Base-by-base conservation (phyloP, 2,329 filamentous ascomycete genomes). In the Chaetomium strumarium region DNA sequence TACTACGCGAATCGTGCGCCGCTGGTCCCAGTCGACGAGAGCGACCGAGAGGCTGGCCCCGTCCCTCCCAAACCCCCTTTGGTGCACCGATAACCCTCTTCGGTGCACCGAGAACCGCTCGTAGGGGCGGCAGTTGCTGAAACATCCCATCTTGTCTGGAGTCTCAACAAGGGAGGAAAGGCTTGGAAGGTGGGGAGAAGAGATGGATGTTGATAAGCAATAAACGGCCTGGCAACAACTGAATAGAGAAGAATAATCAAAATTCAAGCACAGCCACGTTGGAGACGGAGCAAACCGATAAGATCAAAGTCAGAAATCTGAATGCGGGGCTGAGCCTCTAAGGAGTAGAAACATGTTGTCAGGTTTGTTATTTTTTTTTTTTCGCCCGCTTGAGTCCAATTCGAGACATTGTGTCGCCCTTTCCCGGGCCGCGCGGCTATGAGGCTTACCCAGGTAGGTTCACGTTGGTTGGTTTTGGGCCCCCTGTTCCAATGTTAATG, bases 1-100 rank as follows among this genome's bases (percentile, higher is more conserved):
- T 7, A 24, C 24, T 14, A 43, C 40, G 11, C 13, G 19, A 16
- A 49, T 43, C 14, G 31, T 37, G 12, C 46, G 46, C 6, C 46
- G 38, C 13, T 49, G 46, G 38, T 49, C 46, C 46, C 39, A 49
- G 31, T 49, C 39, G 9, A 24, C 24, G 24, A 24, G 24, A 24
- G 24, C 24, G 24, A 24, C 7, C 10, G 16, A 9, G 36, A 14
- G 36, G n/a, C 36, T 38, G 36, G 5, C 7, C 7, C 36, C 36
- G 36, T 38, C 36, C 13, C 7, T 9, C 12, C 36, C 36, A 16
- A 38, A n/a, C 2, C 13, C 16, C 8, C 36, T 38, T 16, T n/a
- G 13, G 13, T 14, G 13, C 36, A n/a, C 14, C 12, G 36, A 38
- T 3, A 38, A 38, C 36, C 13, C 16, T 16, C 36, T 38, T 16